These are phyloP conservation scores for Aureobasidium namibiae DNA, from an alignment of 2,329 filamentous ascomycete species.

Conservation along the genomic window DNA sequence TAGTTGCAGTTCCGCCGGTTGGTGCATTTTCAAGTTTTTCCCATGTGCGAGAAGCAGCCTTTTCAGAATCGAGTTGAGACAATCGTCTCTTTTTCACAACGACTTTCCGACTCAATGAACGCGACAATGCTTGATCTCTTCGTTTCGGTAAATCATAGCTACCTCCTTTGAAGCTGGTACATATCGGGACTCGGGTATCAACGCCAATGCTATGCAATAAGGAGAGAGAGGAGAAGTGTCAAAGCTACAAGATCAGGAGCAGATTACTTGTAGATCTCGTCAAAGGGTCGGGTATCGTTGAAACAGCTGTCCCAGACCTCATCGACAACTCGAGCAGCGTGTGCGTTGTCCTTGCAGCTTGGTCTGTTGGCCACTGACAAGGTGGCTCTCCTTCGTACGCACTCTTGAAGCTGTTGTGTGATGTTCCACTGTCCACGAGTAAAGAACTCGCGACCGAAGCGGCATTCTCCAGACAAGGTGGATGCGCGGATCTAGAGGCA, in stretches of 20 bases:
- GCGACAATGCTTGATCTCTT: not conserved
- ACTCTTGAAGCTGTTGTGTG: constrained; percentile 88
- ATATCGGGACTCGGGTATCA: not conserved
- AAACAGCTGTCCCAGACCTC: constrained; percentile 99
- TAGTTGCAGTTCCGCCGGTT: not conserved
- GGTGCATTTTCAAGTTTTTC: not conserved
- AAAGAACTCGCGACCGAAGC: constrained; percentile 81
- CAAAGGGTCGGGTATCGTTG: constrained; percentile 85
- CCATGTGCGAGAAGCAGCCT: not conserved
- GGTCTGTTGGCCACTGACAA: constrained; percentile 71
- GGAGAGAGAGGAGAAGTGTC: not conserved
- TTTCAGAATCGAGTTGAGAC: not conserved
- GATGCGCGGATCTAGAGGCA: constrained; percentile 66
- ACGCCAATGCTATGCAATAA: constrained; percentile 11
- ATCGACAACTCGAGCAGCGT: constrained; percentile 83
- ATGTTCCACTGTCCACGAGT: constrained; percentile 78
- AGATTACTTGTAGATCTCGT: constrained; percentile 77
- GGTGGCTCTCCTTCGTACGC: constrained; percentile 73
- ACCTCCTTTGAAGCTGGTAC: not conserved
- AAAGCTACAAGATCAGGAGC: not conserved
- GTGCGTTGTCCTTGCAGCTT: constrained; percentile 72
- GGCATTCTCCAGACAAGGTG: constrained; percentile 87
- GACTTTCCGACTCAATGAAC: not conserved
- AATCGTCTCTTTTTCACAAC: not conserved
- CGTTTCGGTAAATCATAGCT: not conserved